Conservation (phyloP, 2,329 filamentous ascomycete genomes). For the Talaromyces sp. region DNA sequence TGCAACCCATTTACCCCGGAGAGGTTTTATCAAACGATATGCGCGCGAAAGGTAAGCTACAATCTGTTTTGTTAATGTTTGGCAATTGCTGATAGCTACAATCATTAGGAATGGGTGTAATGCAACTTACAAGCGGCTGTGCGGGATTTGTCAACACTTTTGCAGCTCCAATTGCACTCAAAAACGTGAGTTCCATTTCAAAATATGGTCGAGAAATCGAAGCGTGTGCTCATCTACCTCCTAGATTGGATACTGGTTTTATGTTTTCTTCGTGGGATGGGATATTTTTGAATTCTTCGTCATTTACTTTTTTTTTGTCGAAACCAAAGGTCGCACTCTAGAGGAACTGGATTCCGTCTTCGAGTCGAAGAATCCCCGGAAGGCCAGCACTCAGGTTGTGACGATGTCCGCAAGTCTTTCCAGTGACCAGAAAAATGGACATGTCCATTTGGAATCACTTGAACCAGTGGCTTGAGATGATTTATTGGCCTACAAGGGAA, state of each 20-base stretch:
- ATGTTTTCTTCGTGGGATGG: conserved; percentile 33
- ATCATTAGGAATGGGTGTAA: too few relatives aligned
- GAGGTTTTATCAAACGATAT: conserved; percentile 54
- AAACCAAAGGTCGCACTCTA: conserved; percentile 30
- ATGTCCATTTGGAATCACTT: too few relatives aligned
- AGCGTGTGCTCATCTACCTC: not conserved
- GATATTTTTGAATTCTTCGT: conserved; percentile 27
- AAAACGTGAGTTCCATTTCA: conserved; percentile 32
- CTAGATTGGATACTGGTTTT: conserved; percentile 11
- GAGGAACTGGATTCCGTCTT: conserved; percentile 44
- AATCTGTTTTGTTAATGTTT: too few relatives aligned
- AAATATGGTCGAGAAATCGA: not conserved
- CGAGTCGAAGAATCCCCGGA: conserved; percentile 23
- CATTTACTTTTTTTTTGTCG: conserved; percentile 35
- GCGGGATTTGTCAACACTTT: conserved; percentile 49
- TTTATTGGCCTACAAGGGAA: too few relatives aligned
- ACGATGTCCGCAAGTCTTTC: too few relatives aligned
- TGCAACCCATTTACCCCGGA: conserved; percentile 54
- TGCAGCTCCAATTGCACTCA: conserved; percentile 33
- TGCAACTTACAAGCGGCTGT: not conserved
- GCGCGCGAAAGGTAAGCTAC: conserved; percentile 51
- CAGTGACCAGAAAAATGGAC: too few relatives aligned
- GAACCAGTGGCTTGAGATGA: too few relatives aligned
- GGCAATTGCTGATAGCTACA: too few relatives aligned
- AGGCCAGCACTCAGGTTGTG: conserved; percentile 7